phyloP scores from a whole-genome alignment of 1,139 yeast genomes.

The Candida sp. region DNA sequence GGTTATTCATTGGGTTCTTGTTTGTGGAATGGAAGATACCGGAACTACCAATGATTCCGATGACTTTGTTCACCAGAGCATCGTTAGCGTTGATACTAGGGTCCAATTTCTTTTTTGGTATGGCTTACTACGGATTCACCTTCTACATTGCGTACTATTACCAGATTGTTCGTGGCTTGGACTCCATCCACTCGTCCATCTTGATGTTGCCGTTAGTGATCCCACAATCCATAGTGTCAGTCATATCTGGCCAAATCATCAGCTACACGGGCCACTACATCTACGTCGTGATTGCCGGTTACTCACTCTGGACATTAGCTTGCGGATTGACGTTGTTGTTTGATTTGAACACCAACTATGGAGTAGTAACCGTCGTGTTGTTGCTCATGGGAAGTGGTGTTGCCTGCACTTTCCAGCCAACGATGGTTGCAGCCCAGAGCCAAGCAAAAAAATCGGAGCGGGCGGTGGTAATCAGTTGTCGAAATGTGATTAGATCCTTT shows the following conservation, averaged over 20 bases:
- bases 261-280: slow-evolving; percentile 44
- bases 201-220: slow-evolving; percentile 42
- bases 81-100: slow-evolving; percentile 41
- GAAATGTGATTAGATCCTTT: slow-evolving; percentile 55
- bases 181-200: slow-evolving; percentile 36
- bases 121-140: slow-evolving; percentile 48
- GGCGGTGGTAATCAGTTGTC: slow-evolving; percentile 55
- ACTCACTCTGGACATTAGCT: slow-evolving; percentile 44
- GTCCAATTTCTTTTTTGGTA: slow-evolving; percentile 51
- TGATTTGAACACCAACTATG: slow-evolving; percentile 29
- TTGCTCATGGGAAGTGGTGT: slow-evolving; percentile 51
- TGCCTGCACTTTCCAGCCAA: slow-evolving; percentile 59
- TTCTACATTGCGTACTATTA: slow-evolving; percentile 53
- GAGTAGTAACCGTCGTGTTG: slow-evolving; percentile 35
- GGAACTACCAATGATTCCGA: slow-evolving; percentile 57
- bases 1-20: slow-evolving; percentile 38
- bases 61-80: slow-evolving; percentile 39
- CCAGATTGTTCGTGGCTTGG: slow-evolving; percentile 46
- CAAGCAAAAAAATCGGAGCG: slow-evolving; percentile 50
- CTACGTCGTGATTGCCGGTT: slow-evolving; percentile 44
- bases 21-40: slow-evolving; percentile 49
- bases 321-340: slow-evolving; percentile 40
- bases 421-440: slow-evolving; percentile 55
- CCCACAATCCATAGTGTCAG: slow-evolving; percentile 35
- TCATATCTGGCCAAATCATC: slow-evolving; percentile 44